A percentile compares a stretch with the other conserved stretches of the same genome.
Conservation (phyloP, 208 protist species). For the Hexamita inflata region DNA sequence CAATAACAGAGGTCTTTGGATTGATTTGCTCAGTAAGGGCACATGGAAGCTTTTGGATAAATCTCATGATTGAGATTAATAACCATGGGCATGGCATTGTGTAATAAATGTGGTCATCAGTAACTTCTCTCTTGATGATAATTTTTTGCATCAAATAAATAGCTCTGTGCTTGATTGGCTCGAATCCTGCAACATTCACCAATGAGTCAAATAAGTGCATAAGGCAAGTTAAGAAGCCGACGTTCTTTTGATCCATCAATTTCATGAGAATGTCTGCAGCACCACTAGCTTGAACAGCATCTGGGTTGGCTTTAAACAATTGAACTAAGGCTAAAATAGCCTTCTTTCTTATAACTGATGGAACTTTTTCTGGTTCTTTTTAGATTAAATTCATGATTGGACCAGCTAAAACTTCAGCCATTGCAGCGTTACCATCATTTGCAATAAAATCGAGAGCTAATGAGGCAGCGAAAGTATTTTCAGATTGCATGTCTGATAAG, state of each 20-base stretch:
- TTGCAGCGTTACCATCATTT: conserved; percentile 84
- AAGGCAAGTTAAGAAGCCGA: conserved; percentile 28
- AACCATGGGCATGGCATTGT: conserved; percentile 28
- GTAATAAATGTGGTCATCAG: conserved; percentile 26
- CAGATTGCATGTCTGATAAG: conserved; percentile 71
- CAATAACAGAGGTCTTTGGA: too few species aligned
- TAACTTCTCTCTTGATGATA: conserved; percentile 24
- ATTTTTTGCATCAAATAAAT: conserved; percentile 26
- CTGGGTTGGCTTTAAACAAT: conserved; percentile 76
- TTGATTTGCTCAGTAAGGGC: too few species aligned
- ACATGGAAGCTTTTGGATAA: too few species aligned
- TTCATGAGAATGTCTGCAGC: background rate
- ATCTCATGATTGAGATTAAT: background rate
- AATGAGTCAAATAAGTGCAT: background rate
- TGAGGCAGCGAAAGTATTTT: conserved; percentile 66
- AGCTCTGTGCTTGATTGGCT: background rate
- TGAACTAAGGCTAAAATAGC: conserved; percentile 80
- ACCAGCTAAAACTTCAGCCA: conserved; percentile 79
- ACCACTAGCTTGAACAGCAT: conserved; percentile 26
- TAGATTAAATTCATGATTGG: conserved; percentile 78
- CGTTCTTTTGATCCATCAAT: conserved; percentile 24
- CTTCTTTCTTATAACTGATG: conserved; percentile 82
- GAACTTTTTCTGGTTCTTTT: conserved; percentile 43
- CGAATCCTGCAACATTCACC: background rate
- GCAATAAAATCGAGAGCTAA: conserved; percentile 83